These are phyloP conservation scores for Fraxinus paxiana DNA, from an alignment of 305 asterid species.

Conservation along the genomic window DNA sequence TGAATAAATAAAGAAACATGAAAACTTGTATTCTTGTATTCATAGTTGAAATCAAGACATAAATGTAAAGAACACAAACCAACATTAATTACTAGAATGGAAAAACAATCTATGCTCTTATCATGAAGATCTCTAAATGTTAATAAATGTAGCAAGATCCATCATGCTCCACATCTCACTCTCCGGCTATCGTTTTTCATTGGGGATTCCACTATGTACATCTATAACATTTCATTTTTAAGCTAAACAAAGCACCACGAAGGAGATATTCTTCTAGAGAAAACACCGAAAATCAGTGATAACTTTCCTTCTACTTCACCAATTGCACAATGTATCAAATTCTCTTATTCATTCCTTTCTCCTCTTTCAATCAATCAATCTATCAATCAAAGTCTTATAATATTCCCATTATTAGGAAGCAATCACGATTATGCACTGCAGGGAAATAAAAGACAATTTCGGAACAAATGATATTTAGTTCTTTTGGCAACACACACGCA, in stretches of 20 bases:
- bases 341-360: not conserved
- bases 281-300: not conserved
- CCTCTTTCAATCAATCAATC: not conserved
- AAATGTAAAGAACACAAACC: not conserved
- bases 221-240: not conserved
- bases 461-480: not conserved
- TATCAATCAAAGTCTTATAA: not conserved
- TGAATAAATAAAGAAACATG: constrained; percentile 28
- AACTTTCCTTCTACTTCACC: not conserved
- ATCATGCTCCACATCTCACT: not conserved
- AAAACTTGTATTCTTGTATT: constrained; percentile 13
- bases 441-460: not conserved
- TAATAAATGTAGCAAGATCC: not conserved
- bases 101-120: not conserved
- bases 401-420: not conserved
- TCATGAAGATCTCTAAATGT: not conserved
- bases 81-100: constrained; percentile 8
- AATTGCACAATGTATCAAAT: not conserved
- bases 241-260: not conserved
- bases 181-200: not conserved
- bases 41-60: not conserved
- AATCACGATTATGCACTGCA: not conserved
- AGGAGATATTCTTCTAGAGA: not conserved
- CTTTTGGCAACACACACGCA: not conserved
- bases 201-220: not conserved